Percentiles rank a stretch among this genome's conserved stretches.
Evolutionary conservation across 2,329 filamentous ascomycete species (phyloP).

Genomic region (Mycosphaerelloides madeirae): DNA sequence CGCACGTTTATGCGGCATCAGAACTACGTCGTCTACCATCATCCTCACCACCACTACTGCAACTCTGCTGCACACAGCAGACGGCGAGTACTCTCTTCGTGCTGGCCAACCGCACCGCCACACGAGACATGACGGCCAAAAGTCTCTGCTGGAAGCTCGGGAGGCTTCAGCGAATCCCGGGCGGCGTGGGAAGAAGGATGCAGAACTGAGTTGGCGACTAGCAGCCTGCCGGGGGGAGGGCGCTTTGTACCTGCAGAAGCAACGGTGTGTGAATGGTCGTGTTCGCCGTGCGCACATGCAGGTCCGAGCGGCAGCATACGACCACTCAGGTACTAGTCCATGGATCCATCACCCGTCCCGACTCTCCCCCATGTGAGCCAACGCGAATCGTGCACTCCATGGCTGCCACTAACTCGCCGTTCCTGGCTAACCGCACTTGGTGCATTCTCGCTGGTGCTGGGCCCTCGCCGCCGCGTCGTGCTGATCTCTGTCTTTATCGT

Average conservation of each 20-base stretch:
- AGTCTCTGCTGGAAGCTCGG: neutral
- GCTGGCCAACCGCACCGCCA: too few species aligned
- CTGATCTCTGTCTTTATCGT: constrained; percentile 29
- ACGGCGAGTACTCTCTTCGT: too few species aligned
- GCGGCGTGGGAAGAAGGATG: neutral
- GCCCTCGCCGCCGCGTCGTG: constrained; percentile 17
- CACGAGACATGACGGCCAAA: too few species aligned
- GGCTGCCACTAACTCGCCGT: constrained; percentile 21
- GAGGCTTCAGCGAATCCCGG: constrained; percentile 7
- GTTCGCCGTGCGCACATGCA: constrained; percentile 4
- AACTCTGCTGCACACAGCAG: neutral
- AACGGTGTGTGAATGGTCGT: constrained; percentile 6
- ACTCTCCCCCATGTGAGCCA: constrained; percentile 24
- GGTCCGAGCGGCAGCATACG: constrained; percentile 2
- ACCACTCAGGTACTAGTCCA: constrained; percentile 1
- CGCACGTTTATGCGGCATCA: too few species aligned
- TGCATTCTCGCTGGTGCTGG: constrained; percentile 6
- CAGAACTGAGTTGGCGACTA: neutral
- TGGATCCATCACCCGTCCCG: constrained; percentile 23
- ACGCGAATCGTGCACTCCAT: constrained; percentile 23
- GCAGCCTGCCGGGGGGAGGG: neutral
- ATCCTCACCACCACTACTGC: constrained; percentile 5
- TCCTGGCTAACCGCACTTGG: constrained; percentile 16
- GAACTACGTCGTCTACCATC: neutral
- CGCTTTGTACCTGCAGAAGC: neutral